Percentiles rank a stretch among this genome's conserved stretches.
Evolutionary conservation across 257 asterid genomes (phyloP).

Genomic region (Coffea eugenioides): DNA sequence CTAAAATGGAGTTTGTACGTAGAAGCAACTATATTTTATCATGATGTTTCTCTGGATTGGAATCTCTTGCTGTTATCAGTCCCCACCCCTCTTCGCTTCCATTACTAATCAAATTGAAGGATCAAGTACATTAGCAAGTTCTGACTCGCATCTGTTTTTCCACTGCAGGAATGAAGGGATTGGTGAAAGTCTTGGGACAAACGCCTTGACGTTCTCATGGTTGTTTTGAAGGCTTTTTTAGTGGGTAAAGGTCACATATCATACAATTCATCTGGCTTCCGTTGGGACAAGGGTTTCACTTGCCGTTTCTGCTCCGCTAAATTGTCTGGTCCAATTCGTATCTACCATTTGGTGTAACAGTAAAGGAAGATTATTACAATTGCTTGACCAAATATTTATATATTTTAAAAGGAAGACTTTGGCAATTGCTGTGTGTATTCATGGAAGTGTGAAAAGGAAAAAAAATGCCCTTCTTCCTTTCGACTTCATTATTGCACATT

Average conservation of each 20-base stretch:
- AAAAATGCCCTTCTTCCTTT: background rate
- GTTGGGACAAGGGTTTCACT: background rate
- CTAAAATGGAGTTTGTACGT: background rate
- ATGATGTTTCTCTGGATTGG: background rate
- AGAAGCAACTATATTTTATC: background rate
- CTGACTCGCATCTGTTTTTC: background rate
- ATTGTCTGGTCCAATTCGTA: background rate
- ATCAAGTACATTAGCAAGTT: no score
- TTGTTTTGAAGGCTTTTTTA: background rate
- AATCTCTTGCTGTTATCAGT: background rate
- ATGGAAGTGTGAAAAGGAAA: background rate
- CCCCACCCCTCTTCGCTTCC: background rate
- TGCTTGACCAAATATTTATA: background rate
- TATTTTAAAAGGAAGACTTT: background rate
- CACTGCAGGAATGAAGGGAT: slow-evolving; percentile 13
- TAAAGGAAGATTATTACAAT: background rate
- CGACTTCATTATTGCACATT: background rate
- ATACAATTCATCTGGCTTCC: background rate
- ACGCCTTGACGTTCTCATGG: background rate
- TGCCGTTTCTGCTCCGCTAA: background rate
- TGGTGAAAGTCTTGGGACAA: slow-evolving; percentile 10
- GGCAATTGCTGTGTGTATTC: background rate
- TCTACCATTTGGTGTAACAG: background rate
- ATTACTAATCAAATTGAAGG: background rate
- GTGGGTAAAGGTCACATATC: background rate